Conservation (phyloP, 768 basidiomycete species). For the Suillus discolor region DNA sequence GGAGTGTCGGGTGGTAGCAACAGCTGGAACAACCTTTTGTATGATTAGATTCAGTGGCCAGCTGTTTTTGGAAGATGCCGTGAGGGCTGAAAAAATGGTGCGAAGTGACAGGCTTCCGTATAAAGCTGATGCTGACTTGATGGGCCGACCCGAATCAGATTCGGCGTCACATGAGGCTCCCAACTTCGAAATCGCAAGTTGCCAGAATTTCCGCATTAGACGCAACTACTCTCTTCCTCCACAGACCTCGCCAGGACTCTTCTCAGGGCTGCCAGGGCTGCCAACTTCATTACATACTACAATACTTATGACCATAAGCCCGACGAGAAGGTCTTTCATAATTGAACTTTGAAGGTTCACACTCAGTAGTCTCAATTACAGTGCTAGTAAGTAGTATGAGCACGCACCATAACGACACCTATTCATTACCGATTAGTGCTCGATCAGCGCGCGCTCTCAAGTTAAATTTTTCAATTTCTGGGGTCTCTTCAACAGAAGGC, state of each 20-base stretch:
- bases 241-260: not conserved
- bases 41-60: constrained; percentile 1
- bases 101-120: constrained; percentile 7
- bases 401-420: not conserved
- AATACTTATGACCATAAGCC: too few relatives aligned
- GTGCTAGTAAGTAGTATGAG: too few relatives aligned
- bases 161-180: not conserved
- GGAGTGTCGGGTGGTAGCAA: not conserved
- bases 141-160: not conserved
- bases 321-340: too few relatives aligned
- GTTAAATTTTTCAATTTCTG: not conserved
- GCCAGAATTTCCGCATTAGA: constrained; percentile 8
- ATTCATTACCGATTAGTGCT: not conserved
- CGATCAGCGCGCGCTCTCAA: not conserved
- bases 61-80: not conserved
- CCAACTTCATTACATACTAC: not conserved
- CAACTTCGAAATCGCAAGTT: constrained; percentile 2
- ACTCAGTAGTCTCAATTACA: too few relatives aligned
- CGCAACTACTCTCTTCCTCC: not conserved
- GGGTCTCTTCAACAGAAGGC: constrained; percentile 4
- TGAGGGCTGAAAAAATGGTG: constrained; percentile 1
- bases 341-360: too few relatives aligned
- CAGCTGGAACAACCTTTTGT: constrained; percentile 5
- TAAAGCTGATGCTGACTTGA: not conserved
- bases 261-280: not conserved